phyloP scores from a whole-genome alignment of 495 filamentous ascomycete genomes.

The Umbilicaria muhlenbergii region DNA sequence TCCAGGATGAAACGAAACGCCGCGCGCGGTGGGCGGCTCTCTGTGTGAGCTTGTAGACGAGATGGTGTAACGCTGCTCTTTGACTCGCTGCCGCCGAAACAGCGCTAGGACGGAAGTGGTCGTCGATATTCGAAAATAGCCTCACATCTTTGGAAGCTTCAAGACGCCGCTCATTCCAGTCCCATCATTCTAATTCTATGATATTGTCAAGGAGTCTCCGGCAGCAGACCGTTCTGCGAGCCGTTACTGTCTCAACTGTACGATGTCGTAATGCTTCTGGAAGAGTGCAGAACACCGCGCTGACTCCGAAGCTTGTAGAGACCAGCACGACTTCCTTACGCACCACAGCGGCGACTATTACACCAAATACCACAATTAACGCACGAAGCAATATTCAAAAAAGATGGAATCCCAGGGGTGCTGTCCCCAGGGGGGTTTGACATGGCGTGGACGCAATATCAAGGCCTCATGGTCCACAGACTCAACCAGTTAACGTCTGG shows the following conservation, averaged over 20 bases:
- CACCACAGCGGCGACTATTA: constrained; percentile 17
- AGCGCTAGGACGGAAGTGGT: neutral
- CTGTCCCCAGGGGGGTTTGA: constrained; percentile 50
- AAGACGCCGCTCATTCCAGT: neutral
- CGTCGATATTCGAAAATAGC: neutral
- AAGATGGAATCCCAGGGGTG: constrained; percentile 51
- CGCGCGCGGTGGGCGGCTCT: too few relatives aligned
- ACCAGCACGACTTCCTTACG: neutral
- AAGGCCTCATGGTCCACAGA: constrained; percentile 50
- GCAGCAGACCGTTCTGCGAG: constrained; percentile 35
- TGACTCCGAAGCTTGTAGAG: too few relatives aligned
- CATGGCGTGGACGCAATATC: constrained; percentile 73
- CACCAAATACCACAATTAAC: constrained; percentile 46
- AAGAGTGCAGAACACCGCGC: too few relatives aligned
- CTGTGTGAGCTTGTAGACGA: too few relatives aligned
- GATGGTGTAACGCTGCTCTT: too few relatives aligned
- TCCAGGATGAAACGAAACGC: too few relatives aligned
- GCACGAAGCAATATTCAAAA: constrained; percentile 31
- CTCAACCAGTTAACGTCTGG: constrained; percentile 61
- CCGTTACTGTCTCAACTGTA: constrained; percentile 12
- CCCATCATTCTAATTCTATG: constrained; percentile 13
- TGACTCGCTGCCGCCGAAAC: neutral
- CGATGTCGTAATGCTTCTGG: too few relatives aligned
- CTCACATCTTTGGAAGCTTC: neutral
- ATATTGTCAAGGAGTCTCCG: constrained; percentile 36